phyloP scores from a whole-genome alignment of 2,329 filamentous ascomycete genomes.

The Curvularia lunata region DNA sequence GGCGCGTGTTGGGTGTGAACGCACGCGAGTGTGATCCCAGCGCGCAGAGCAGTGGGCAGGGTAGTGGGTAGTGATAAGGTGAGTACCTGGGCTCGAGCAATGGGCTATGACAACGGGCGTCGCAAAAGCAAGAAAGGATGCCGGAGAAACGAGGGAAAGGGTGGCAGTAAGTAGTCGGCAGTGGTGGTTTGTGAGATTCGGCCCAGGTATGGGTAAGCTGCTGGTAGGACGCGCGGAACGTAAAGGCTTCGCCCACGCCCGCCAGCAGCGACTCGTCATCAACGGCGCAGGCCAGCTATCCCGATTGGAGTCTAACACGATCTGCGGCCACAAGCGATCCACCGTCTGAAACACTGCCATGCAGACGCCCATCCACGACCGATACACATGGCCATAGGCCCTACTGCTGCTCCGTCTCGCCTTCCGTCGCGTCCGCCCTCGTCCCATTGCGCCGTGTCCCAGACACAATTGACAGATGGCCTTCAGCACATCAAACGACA shows the following conservation, averaged over 20 bases:
- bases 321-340: constrained; percentile 2
- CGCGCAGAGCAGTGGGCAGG: constrained; percentile 6
- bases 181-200: not conserved
- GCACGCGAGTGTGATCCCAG: constrained; percentile 8
- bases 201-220: not conserved
- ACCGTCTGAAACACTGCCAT: constrained; percentile 8
- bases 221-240: constrained; percentile 7
- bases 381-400: no score
- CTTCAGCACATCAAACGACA: not conserved
- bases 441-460: not conserved
- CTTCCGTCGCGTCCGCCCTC: not conserved
- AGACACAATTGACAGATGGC: not conserved
- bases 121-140: constrained; percentile 5
- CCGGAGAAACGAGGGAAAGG: not conserved
- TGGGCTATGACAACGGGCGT: constrained; percentile 6
- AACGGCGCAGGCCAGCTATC: constrained; percentile 8
- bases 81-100: constrained; percentile 20
- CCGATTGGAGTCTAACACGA: constrained; percentile 13
- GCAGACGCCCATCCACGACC: not conserved
- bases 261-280: constrained; percentile 13
- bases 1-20: constrained; percentile 15
- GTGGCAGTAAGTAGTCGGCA: not conserved
- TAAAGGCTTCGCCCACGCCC: constrained; percentile 1
- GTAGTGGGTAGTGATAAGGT: constrained; percentile 24
- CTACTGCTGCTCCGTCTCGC: not conserved